Conservation (phyloP, 1,139 yeast species). For the Saccharomyces hybrid region DNA sequence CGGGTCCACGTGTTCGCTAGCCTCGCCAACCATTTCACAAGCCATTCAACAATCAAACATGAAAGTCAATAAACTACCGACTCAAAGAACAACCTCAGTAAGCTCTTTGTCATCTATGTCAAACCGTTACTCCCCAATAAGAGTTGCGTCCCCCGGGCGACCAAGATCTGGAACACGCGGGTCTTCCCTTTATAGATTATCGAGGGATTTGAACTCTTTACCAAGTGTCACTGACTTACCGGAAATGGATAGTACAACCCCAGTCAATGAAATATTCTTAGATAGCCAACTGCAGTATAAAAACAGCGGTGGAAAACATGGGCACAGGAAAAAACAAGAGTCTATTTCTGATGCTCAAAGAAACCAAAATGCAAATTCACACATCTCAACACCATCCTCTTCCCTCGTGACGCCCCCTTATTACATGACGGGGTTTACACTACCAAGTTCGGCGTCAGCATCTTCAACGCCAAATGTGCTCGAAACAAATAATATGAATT, state of each 20-base stretch:
- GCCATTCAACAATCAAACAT: conserved; percentile 4
- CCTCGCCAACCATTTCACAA: conserved; percentile 3
- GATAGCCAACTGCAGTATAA: conserved; percentile 15
- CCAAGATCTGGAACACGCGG: conserved; percentile 26
- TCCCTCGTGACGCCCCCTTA: conserved; percentile 18
- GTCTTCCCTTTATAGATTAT: conserved; percentile 21
- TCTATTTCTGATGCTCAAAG: conserved; percentile 24
- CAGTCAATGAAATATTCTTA: conserved; percentile 15
- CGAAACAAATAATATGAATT: conserved; percentile 2
- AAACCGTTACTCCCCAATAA: conserved; percentile 26
- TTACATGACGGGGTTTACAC: conserved; percentile 14
- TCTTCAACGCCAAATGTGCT: conserved; percentile 24
- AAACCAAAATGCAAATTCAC: conserved; percentile 9
- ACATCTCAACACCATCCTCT: conserved; percentile 13
- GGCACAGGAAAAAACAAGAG: conserved; percentile 23
- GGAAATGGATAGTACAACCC: neutral
- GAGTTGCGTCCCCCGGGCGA: conserved; percentile 28
- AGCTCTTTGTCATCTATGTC: conserved; percentile 22
- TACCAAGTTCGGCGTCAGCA: conserved; percentile 20
- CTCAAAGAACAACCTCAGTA: conserved; percentile 21
- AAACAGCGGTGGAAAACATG: conserved; percentile 6
- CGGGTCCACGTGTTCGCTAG: conserved; percentile 21
- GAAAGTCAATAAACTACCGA: conserved; percentile 5
- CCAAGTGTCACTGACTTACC: conserved; percentile 9
- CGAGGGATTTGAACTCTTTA: conserved; percentile 19